phyloP scores from a whole-genome alignment of 345 rosid species.

The Gossypium australe region DNA sequence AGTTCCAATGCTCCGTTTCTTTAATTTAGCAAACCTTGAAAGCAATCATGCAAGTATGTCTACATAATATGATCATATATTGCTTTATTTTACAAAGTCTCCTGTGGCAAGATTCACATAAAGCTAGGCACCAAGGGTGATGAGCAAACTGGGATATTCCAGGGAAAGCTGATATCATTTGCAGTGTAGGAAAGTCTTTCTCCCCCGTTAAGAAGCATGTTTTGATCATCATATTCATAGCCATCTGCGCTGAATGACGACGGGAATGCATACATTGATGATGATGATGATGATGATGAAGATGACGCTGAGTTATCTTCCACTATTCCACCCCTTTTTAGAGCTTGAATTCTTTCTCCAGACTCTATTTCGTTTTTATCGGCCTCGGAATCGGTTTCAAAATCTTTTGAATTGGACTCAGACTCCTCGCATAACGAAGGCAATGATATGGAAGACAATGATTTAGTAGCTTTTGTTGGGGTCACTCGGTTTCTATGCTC shows the following conservation, averaged over 20 bases:
- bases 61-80: neutral
- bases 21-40: neutral
- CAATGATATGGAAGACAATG: slow-evolving; percentile 24
- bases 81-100: neutral
- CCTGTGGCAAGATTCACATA: slow-evolving; percentile 10
- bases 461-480: slow-evolving; percentile 17
- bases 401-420: slow-evolving; percentile 36
- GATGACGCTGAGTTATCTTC: slow-evolving; percentile 15
- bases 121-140: slow-evolving; percentile 30
- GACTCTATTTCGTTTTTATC: slow-evolving; percentile 24
- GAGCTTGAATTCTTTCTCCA: slow-evolving; percentile 20
- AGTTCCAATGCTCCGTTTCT: neutral
- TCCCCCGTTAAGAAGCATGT: slow-evolving; percentile 12
- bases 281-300: neutral
- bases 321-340: slow-evolving; percentile 18
- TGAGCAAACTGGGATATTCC: slow-evolving; percentile 25
- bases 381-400: slow-evolving; percentile 34
- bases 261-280: neutral
- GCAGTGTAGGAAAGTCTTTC: neutral
- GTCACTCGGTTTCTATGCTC: slow-evolving; percentile 20
- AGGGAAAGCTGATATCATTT: slow-evolving; percentile 17
- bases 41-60: neutral
- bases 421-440: slow-evolving; percentile 50
- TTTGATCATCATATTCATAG: neutral
- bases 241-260: slow-evolving; percentile 5